Evolutionary conservation across 225 moss, liverwort and hornwort genomes (phyloP).

Genomic region (Straminergon stramineum): DNA sequence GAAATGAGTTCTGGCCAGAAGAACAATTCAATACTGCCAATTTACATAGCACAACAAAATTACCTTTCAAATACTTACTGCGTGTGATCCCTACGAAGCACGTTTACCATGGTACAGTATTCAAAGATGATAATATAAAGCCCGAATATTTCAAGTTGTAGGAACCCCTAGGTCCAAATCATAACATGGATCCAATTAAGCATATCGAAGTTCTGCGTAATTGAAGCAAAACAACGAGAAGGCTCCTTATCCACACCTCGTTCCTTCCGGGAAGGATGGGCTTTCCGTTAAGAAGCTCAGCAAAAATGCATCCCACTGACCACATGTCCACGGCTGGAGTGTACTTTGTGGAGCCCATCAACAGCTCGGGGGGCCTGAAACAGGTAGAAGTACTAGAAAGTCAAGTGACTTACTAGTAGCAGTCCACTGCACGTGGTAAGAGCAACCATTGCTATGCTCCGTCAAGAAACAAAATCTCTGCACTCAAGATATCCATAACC

Average conservation of each 20-base stretch:
- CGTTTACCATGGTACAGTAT: neutral
- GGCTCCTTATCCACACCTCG: slow-evolving; percentile 55
- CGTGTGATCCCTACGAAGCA: neutral
- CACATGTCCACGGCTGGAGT: slow-evolving; percentile 98
- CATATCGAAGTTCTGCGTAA: slow-evolving; percentile 34
- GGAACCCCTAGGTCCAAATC: neutral
- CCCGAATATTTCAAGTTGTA: neutral
- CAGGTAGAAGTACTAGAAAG: slow-evolving; percentile 41
- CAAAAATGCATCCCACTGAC: slow-evolving; percentile 99
- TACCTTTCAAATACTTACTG: neutral
- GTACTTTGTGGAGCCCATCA: slow-evolving; percentile 90
- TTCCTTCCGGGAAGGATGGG: slow-evolving; percentile 91
- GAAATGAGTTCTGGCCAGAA: neutral
- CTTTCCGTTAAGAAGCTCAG: slow-evolving; percentile 90
- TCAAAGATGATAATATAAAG: neutral
- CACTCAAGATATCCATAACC: slow-evolving; percentile 14
- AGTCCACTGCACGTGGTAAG: slow-evolving; percentile 26
- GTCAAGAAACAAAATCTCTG: slow-evolving; percentile 1
- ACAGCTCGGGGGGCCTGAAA: slow-evolving; percentile 92
- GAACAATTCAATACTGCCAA: neutral
- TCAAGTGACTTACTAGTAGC: slow-evolving; percentile 38
- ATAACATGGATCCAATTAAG: slow-evolving; percentile 5
- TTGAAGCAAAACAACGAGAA: slow-evolving; percentile 34
- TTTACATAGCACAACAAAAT: neutral
- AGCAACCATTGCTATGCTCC: slow-evolving; percentile 24